Evolutionary conservation across 2,329 filamentous ascomycete species (phyloP).

Genomic region (Aspergillus terreus): DNA sequence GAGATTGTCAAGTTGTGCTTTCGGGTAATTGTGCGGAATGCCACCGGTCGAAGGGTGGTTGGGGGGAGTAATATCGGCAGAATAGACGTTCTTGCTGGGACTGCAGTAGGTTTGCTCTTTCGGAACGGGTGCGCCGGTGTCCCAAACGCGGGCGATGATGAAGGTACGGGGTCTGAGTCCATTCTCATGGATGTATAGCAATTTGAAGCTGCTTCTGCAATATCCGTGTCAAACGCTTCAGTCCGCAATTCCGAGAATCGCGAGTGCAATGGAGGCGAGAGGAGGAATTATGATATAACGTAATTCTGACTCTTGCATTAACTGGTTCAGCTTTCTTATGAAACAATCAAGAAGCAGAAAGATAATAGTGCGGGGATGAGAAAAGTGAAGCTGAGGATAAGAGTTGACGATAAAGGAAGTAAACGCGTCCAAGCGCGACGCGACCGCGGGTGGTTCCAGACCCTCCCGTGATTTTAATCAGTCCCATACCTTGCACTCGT

Average conservation of each 20-base stretch:
- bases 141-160: conserved; percentile 85
- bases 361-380: too few species aligned
- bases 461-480: too few species aligned
- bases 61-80: conserved; percentile 87
- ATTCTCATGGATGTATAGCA: conserved; percentile 11
- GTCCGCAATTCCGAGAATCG: too few species aligned
- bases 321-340: too few species aligned
- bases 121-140: conserved; percentile 75
- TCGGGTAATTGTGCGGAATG: conserved; percentile 94
- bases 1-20: conserved; percentile 94
- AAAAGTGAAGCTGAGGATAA: too few species aligned
- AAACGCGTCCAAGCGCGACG: background rate
- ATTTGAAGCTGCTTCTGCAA: background rate
- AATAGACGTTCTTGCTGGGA: conserved; percentile 61
- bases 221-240: too few species aligned
- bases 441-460: background rate
- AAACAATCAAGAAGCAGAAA: too few species aligned
- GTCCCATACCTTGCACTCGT: background rate
- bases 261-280: too few species aligned
- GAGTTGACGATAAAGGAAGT: background rate
- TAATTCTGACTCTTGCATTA: too few species aligned
- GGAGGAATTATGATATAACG: too few species aligned
- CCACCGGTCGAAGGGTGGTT: conserved; percentile 79
- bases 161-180: conserved; percentile 60
- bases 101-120: conserved; percentile 36